Evolutionary conservation across 2,329 filamentous ascomycete genomes (phyloP), one percentile per base, ranked within the genome.

Genomic region (Chaetomiaceae sp.): DNA sequence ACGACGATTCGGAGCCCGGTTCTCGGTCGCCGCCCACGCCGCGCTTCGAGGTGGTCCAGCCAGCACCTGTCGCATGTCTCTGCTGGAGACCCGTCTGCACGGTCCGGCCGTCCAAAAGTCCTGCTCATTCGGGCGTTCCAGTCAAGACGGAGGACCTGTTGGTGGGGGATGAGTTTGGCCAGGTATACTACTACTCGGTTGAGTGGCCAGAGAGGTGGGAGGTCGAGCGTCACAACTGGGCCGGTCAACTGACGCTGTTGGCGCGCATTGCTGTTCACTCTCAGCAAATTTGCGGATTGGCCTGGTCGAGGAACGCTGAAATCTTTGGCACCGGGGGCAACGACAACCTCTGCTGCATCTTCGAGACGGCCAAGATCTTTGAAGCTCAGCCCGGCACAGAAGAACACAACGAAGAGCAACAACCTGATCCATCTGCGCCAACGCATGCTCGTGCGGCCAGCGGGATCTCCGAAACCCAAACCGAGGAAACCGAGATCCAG

Each of bases 261-360:
- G 83, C 85, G 18, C 82, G 83, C 54, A 83, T 97, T 56, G 75
- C 75, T 26, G 79, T 88, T 7, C 91, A 97, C 62, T 79, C 75
- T 1, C 89, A 96, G 65, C 90, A 97, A 60, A 84, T 98, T 45
- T 98, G 93, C 59, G 91, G 91, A 1, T 71, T 98, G 19, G 38
- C 58, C n/a, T 60, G 58, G 58, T 58, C 56, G 3, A 70, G 72
- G 3, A 80, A 87, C 58, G 88, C 88, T 3, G 73, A 74, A 3
- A 74, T 82, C 29, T 90, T 98, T 62, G 88, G 88, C 12, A 89
- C 87, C 4, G 90, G 93, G 6, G 88, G 87, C 19, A 97, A 98
- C 61, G 93, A 98, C 69, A 96, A 97, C 60, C 66, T 81, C 3
- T 94, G 91, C 60, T 86, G 83, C 56, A 73, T 97, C 2, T 95